phyloP scores from a whole-genome alignment of 2,329 filamentous ascomycete genomes.

The Alternaria brassicae region DNA sequence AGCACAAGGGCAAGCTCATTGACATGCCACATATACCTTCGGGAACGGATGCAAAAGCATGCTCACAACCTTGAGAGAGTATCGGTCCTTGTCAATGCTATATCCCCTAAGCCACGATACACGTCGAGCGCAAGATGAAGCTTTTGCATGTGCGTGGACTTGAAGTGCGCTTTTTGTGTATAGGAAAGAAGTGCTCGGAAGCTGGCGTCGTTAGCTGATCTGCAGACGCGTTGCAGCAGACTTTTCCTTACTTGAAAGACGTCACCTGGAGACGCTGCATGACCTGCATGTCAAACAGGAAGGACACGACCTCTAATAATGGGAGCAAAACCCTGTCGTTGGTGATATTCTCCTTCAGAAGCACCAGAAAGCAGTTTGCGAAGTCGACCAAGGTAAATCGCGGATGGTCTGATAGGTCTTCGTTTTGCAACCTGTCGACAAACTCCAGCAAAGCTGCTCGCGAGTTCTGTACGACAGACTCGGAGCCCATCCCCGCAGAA shows the following conservation, averaged over 20 bases:
- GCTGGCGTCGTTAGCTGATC: constrained; percentile 25
- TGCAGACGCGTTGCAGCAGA: neutral
- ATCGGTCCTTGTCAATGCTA: constrained; percentile 59
- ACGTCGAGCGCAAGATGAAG: constrained; percentile 80
- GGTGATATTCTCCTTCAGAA: constrained; percentile 41
- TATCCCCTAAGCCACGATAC: constrained; percentile 73
- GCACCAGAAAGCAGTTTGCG: constrained; percentile 32
- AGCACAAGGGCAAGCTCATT: neutral
- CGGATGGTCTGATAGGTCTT: neutral
- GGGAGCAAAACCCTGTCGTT: constrained; percentile 78
- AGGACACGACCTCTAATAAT: constrained; percentile 77
- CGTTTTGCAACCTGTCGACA: constrained; percentile 38
- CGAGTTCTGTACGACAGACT: constrained; percentile 74
- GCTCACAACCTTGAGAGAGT: constrained; percentile 72
- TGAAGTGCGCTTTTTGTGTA: constrained; percentile 81
- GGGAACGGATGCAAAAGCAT: constrained; percentile 86
- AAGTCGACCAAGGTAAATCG: constrained; percentile 36
- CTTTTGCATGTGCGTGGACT: constrained; percentile 81
- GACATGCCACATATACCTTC: constrained; percentile 57
- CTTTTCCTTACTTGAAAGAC: constrained; percentile 61
- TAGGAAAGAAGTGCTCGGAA: constrained; percentile 70
- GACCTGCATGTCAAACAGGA: constrained; percentile 64
- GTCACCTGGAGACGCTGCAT: constrained; percentile 49
- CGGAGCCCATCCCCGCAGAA: constrained; percentile 79
- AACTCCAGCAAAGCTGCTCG: constrained; percentile 67